Percentiles rank a stretch among this genome's conserved stretches.
phyloP scores from a whole-genome alignment of 2,329 filamentous ascomycete species.

The Ophidiomyces ophidiicola region DNA sequence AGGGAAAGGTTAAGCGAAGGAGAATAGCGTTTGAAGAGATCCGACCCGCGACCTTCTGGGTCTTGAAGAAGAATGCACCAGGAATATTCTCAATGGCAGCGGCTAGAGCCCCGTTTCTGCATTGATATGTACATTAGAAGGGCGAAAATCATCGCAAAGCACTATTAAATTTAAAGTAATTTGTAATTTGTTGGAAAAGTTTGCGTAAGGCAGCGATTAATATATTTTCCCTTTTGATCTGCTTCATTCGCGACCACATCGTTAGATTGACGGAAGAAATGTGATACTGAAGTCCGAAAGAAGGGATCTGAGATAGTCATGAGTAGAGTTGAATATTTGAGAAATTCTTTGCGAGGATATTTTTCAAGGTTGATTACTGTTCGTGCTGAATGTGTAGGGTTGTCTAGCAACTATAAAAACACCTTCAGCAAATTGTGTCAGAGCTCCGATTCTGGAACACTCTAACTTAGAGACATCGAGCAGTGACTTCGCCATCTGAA shows the following conservation, averaged over 20 bases:
- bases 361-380: slow-evolving; percentile 10
- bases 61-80: slow-evolving; percentile 19
- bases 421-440: slow-evolving; percentile 8
- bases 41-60: slow-evolving; percentile 18
- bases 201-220: slow-evolving; percentile 33
- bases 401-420: slow-evolving; percentile 10
- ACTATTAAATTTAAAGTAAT: no score
- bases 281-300: slow-evolving; percentile 13
- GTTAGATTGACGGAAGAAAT: slow-evolving; percentile 33
- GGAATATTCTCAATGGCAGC: slow-evolving; percentile 19
- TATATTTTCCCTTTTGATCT: slow-evolving; percentile 35
- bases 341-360: slow-evolving; percentile 7
- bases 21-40: slow-evolving; percentile 18
- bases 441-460: slow-evolving; percentile 15
- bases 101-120: slow-evolving; percentile 13
- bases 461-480: slow-evolving; percentile 15
- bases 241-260: slow-evolving; percentile 27
- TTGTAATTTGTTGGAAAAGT: slow-evolving; percentile 20
- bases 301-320: slow-evolving; percentile 11
- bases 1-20: slow-evolving; percentile 20
- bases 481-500: slow-evolving; percentile 15
- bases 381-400: slow-evolving; percentile 14
- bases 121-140: slow-evolving; percentile 20
- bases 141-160: slow-evolving; percentile 21
- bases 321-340: slow-evolving; percentile 10